Evolutionary conservation across 768 basidiomycete species (phyloP).

Genomic region (Tricholoma saponaceum): DNA sequence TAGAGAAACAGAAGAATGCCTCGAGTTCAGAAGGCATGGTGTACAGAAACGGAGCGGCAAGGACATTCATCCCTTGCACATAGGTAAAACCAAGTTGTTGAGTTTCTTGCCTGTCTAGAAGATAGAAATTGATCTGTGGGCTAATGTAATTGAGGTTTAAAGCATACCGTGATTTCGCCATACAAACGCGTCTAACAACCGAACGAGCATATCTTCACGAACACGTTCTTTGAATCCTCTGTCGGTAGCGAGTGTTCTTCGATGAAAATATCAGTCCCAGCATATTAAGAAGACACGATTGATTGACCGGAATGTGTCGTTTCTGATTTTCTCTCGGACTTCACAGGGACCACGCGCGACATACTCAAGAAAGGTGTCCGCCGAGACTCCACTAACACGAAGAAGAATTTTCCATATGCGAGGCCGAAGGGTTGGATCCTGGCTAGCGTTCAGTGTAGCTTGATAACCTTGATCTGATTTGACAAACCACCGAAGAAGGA

Average conservation of each 20-base stretch:
- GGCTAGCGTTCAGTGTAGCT: neutral
- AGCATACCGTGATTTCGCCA: constrained; percentile 84
- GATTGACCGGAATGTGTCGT: constrained; percentile 88
- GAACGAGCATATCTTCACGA: constrained; percentile 93
- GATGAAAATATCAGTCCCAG: neutral
- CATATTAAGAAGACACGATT: neutral
- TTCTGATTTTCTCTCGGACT: constrained; percentile 89
- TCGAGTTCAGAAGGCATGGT: constrained; percentile 98
- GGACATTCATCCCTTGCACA: constrained; percentile 99
- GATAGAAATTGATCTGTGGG: neutral
- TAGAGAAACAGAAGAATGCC: constrained; percentile 94
- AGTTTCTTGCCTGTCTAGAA: constrained; percentile 66
- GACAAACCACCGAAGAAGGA: constrained; percentile 68
- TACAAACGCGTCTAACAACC: constrained; percentile 95
- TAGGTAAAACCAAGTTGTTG: constrained; percentile 90
- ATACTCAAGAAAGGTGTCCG: constrained; percentile 71
- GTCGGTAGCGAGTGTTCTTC: constrained; percentile 90
- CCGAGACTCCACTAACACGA: constrained; percentile 73
- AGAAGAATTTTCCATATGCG: constrained; percentile 94
- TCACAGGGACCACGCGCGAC: constrained; percentile 82
- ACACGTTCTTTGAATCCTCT: constrained; percentile 97
- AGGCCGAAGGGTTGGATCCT: constrained; percentile 82
- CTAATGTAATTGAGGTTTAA: neutral
- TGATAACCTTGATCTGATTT: neutral
- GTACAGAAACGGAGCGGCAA: constrained; percentile 96